phyloP scores from a whole-genome alignment of 495 filamentous ascomycete genomes.

The Xylaria palmicola region DNA sequence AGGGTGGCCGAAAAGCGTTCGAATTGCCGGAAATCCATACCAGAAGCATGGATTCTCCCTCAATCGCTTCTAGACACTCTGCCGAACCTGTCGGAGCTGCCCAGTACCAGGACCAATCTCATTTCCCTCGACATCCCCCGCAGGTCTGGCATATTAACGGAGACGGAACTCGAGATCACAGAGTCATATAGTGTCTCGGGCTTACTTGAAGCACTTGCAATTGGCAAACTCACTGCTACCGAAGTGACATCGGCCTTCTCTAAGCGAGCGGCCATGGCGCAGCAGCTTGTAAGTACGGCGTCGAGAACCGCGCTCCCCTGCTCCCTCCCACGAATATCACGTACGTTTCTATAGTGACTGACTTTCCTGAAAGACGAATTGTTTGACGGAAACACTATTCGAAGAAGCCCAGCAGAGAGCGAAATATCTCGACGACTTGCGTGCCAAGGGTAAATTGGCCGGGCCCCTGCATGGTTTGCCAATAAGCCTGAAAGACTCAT shows the following conservation, averaged over 20 bases:
- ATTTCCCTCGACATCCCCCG: conserved; percentile 47
- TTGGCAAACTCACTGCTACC: conserved; percentile 37
- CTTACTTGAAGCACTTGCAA: conserved; percentile 33
- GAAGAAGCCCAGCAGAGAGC: conserved; percentile 54
- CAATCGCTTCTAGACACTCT: conserved; percentile 6
- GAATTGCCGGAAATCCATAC: conserved; percentile 6
- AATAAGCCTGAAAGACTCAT: conserved; percentile 60
- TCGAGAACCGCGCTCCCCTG: too few relatives aligned
- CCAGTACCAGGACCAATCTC: background rate
- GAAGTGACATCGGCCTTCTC: conserved; percentile 25
- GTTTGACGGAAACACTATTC: conserved; percentile 64
- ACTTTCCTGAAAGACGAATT: conserved; percentile 35
- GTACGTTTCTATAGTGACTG: background rate
- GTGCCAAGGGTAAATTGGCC: conserved; percentile 44
- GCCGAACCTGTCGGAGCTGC: background rate
- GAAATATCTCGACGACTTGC: conserved; percentile 50
- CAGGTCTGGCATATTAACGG: conserved; percentile 50
- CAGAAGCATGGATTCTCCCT: background rate
- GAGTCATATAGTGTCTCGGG: conserved; percentile 50
- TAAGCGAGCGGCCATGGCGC: conserved; percentile 55
- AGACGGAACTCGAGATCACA: conserved; percentile 58
- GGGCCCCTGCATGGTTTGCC: conserved; percentile 66
- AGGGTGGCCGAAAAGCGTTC: conserved; percentile 9
- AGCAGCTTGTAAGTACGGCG: conserved; percentile 44
- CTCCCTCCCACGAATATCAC: background rate